Conservation (phyloP, 495 filamentous ascomycete genomes). For the Pseudoneurospora amorphoporcata region DNA sequence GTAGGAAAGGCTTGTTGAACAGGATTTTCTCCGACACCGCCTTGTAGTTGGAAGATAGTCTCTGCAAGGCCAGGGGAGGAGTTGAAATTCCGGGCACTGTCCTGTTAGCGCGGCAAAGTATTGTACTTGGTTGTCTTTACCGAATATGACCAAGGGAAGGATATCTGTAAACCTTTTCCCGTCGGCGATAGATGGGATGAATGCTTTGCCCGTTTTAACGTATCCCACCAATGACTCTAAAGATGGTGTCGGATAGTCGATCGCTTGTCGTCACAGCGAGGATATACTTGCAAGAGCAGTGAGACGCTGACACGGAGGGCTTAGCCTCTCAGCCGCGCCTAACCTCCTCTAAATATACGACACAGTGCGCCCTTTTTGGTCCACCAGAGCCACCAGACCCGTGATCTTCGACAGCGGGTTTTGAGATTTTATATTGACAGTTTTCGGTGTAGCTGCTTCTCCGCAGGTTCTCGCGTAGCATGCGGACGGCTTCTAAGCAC, state of each 20-base stretch:
- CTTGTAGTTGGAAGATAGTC: background rate
- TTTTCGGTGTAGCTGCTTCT: background rate
- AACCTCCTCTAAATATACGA: background rate
- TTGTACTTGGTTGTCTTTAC: background rate
- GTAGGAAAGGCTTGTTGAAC: background rate
- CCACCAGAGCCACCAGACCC: background rate
- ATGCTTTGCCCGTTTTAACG: background rate
- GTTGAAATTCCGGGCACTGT: background rate
- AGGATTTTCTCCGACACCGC: background rate
- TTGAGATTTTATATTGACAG: background rate
- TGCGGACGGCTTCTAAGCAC: background rate
- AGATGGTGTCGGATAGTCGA: background rate
- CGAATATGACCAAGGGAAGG: background rate
- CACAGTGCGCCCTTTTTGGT: background rate
- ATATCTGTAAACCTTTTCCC: background rate
- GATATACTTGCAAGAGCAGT: background rate
- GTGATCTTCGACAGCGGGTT: background rate
- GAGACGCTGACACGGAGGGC: background rate
- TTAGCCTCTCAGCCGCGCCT: background rate
- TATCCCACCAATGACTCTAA: background rate
- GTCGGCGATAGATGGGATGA: background rate
- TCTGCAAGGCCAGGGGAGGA: background rate
- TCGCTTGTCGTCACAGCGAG: background rate
- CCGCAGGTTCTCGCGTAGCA: background rate
- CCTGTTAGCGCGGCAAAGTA: background rate